A percentile compares a stretch with the other conserved stretches of the same genome.
phyloP scores from a whole-genome alignment of 495 filamentous ascomycete species.

The Cairneyella variabilis region DNA sequence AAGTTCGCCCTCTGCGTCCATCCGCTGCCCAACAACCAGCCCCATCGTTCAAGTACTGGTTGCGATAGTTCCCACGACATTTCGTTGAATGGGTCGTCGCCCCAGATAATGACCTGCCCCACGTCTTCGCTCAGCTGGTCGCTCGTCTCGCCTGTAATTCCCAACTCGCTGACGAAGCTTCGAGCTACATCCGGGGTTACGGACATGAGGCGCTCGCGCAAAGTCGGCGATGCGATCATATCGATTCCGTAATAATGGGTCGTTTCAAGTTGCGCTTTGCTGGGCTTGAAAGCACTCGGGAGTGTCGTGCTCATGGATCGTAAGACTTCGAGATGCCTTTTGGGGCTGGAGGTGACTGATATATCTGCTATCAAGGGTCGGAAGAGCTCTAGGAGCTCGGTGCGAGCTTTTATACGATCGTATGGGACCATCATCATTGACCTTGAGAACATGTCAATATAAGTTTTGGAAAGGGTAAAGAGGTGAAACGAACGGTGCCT shows the following conservation, averaged over 20 bases:
- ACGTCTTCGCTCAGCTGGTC: conserved; percentile 27
- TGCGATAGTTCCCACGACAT: conserved; percentile 36
- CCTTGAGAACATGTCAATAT: conserved; percentile 10
- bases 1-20: conserved; percentile 33
- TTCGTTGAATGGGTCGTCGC: conserved; percentile 32
- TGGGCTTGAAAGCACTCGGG: conserved; percentile 29
- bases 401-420: conserved; percentile 25
- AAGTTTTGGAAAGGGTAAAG: not conserved
- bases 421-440: conserved; percentile 24
- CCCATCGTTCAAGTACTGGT: conserved; percentile 30
- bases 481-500: conserved; percentile 4
- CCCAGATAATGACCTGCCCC: conserved; percentile 34
- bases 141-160: conserved; percentile 23
- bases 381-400: conserved; percentile 23
- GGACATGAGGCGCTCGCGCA: conserved; percentile 30
- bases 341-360: conserved; percentile 15
- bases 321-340: conserved; percentile 28
- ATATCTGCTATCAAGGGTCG: conserved; percentile 19
- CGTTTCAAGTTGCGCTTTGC: conserved; percentile 32
- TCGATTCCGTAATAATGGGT: conserved; percentile 40
- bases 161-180: conserved; percentile 28
- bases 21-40: conserved; percentile 28
- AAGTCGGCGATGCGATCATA: conserved; percentile 31
- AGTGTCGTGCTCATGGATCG: conserved; percentile 23
- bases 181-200: conserved; percentile 24